phyloP scores from a whole-genome alignment of 1,139 yeast species.

The Oligophagozyma castellii region DNA sequence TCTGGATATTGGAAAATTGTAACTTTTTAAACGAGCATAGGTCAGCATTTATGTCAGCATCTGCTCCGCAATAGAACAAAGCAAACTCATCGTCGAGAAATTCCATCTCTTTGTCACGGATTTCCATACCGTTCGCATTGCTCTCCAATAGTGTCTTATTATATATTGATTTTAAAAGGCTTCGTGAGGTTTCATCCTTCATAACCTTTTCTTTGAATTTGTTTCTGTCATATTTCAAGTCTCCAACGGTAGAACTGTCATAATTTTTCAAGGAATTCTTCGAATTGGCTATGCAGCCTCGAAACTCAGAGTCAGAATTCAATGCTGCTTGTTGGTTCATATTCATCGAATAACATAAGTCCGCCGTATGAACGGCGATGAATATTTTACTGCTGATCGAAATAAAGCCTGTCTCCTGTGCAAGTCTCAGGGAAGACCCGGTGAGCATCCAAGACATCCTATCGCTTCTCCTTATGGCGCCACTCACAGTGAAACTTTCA shows the following conservation, averaged over 20 bases:
- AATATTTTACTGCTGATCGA: conserved; percentile 62
- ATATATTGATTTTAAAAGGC: conserved; percentile 13
- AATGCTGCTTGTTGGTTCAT: conserved; percentile 57
- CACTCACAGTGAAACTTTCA: conserved; percentile 55
- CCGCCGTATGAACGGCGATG: conserved; percentile 75
- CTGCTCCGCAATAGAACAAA: conserved; percentile 12
- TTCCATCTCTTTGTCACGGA: conserved; percentile 11
- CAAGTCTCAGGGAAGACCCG: conserved; percentile 74
- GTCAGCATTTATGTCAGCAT: conserved; percentile 5
- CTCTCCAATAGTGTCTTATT: background rate
- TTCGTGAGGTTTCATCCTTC: conserved; percentile 11
- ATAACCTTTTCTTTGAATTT: conserved; percentile 14
- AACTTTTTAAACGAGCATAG: conserved; percentile 20
- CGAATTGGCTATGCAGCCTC: too few species aligned
- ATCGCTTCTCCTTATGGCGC: conserved; percentile 77
- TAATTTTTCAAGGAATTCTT: background rate
- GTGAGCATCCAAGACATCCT: conserved; percentile 91
- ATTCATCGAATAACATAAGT: conserved; percentile 62
- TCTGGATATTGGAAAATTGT: conserved; percentile 48
- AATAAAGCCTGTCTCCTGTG: conserved; percentile 77
- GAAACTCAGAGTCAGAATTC: too few species aligned
- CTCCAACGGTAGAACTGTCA: background rate
- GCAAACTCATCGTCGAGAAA: conserved; percentile 23
- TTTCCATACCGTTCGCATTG: too few species aligned
- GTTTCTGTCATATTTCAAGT: conserved; percentile 3